phyloP scores from a whole-genome alignment of 106 monocot genomes.

The Vanilla planifolia region DNA sequence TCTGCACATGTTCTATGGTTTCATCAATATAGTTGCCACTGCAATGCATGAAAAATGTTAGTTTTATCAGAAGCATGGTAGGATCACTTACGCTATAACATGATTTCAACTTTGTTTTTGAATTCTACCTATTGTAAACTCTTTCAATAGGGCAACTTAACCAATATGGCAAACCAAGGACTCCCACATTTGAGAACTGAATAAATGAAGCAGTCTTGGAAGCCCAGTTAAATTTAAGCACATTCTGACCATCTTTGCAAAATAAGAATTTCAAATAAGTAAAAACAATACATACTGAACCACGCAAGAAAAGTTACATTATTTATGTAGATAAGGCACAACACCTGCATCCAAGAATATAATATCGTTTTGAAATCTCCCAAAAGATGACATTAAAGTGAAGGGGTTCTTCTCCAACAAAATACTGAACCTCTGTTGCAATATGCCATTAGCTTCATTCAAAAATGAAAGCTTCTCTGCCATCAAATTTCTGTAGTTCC shows the following conservation, averaged over 20 bases:
- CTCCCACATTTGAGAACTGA: slow-evolving; percentile 51
- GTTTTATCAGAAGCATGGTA: not conserved
- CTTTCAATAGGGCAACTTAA: slow-evolving; percentile 60
- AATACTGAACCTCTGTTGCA: slow-evolving; percentile 9
- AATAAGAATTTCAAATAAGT: slow-evolving; percentile 6
- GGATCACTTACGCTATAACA: no score
- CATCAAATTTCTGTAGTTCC: slow-evolving; percentile 36
- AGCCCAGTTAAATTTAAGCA: slow-evolving; percentile 37
- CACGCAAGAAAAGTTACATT: not conserved
- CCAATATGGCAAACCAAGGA: slow-evolving; percentile 86
- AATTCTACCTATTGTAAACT: slow-evolving; percentile 46
- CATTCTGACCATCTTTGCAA: slow-evolving; percentile 49
- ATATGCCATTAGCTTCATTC: slow-evolving; percentile 16
- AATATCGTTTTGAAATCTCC: slow-evolving; percentile 24
- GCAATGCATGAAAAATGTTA: not conserved
- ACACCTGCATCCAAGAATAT: slow-evolving; percentile 71
- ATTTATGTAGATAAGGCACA: not conserved
- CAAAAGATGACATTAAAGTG: slow-evolving; percentile 61
- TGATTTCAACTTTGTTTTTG: not conserved
- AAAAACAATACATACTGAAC: not conserved
- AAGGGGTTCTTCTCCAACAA: slow-evolving; percentile 26
- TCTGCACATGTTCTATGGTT: slow-evolving; percentile 28
- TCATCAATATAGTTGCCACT: slow-evolving; percentile 16
- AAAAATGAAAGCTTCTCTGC: slow-evolving; percentile 35
- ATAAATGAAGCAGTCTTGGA: slow-evolving; percentile 26